These are phyloP conservation scores for Penicillium bovifimosum DNA, from an alignment of 495 filamentous ascomycete genomes.

Conservation along the genomic window DNA sequence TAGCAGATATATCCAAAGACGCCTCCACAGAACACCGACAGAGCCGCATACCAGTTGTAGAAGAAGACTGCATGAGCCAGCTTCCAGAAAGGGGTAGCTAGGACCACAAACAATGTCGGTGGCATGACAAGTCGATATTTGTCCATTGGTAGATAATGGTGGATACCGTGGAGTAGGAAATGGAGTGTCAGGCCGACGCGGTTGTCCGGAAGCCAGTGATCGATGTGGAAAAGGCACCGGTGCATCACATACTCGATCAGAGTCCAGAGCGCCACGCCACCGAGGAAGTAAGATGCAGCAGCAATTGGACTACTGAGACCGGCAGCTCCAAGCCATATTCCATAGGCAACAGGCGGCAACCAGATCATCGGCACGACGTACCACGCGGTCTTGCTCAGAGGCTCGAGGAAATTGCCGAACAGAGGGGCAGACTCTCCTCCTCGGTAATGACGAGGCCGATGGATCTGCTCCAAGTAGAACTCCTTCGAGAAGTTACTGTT, in stretches of 20 bases:
- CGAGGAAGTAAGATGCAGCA: constrained; percentile 52
- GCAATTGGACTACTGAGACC: constrained; percentile 45
- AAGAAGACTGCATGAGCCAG: constrained; percentile 79
- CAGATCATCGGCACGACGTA: constrained; percentile 81
- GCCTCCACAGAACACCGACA: constrained; percentile 76
- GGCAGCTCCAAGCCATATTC: constrained; percentile 57
- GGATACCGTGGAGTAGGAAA: constrained; percentile 93
- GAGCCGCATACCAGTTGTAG: constrained; percentile 78
- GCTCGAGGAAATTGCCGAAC: constrained; percentile 97
- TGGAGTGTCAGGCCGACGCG: constrained; percentile 81
- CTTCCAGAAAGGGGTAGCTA: constrained; percentile 91
- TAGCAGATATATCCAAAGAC: constrained; percentile 96
- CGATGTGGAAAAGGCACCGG: constrained; percentile 89
- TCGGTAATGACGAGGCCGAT: constrained; percentile 90
- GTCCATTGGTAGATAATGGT: constrained; percentile 99
- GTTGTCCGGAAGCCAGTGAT: constrained; percentile 88
- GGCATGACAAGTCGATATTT: constrained; percentile 96
- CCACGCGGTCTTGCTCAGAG: constrained; percentile 89
- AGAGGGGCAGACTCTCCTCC: constrained; percentile 87
- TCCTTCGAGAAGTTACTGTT: constrained; percentile 79
- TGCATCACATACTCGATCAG: constrained; percentile 88
- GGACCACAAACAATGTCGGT: constrained; percentile 75
- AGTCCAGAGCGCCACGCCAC: constrained; percentile 76
- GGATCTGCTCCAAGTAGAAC: constrained; percentile 95
- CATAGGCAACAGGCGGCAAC: constrained; percentile 77